phyloP scores from a whole-genome alignment of 257 asterid species.

The Ophiorrhiza pumila region DNA sequence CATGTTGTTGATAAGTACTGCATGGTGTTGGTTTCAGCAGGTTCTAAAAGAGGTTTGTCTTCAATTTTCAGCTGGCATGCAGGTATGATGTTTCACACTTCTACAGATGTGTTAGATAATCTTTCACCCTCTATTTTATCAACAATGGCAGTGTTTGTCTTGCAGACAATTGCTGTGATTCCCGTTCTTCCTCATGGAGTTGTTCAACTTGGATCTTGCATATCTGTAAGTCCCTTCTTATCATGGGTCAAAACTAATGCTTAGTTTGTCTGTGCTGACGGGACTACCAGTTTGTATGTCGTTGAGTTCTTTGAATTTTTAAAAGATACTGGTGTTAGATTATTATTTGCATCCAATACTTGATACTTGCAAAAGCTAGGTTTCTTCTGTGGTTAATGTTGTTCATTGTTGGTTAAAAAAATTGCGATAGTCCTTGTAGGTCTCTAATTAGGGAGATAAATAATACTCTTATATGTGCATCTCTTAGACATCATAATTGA shows the following conservation, averaged over 20 bases:
- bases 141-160: neutral
- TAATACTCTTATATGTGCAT: neutral
- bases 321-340: neutral
- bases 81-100: conserved; percentile 40
- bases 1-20: conserved; percentile 1
- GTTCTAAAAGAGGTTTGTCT: conserved; percentile 62
- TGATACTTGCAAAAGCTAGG: neutral
- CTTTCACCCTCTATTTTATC: neutral
- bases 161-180: conserved; percentile 79
- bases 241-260: neutral
- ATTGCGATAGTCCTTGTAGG: neutral
- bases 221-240: conserved; percentile 35
- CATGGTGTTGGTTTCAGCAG: conserved; percentile 33
- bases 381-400: neutral
- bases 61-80: conserved; percentile 87
- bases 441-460: neutral
- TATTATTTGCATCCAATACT: neutral
- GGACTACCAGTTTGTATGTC: neutral
- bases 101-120: neutral
- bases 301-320: neutral
- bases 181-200: conserved; percentile 95
- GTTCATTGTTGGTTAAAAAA: neutral
- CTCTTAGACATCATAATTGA: neutral
- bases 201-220: conserved; percentile 79
- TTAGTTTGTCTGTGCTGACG: neutral